Percentiles rank a stretch among this genome's conserved stretches.
Conservation (phyloP, 2,329 filamentous ascomycete species). For the Penicillium sp. region DNA sequence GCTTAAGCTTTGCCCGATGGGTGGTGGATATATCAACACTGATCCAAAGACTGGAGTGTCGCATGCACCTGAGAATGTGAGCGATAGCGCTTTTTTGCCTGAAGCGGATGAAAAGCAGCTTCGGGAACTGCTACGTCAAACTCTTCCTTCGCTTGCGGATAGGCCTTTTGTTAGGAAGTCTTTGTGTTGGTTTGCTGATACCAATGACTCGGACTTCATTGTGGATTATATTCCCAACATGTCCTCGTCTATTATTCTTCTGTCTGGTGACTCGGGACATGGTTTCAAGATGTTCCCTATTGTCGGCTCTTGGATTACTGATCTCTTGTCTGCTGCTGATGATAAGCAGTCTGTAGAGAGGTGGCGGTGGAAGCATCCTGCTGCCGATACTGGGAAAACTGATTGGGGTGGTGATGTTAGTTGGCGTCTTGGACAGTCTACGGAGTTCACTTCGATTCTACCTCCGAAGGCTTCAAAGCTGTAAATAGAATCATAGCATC, state of each 20-base stretch:
- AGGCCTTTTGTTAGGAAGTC: slow-evolving; percentile 57
- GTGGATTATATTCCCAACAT: slow-evolving; percentile 59
- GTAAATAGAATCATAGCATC: slow-evolving; percentile 1
- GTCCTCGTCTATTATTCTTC: slow-evolving; percentile 48
- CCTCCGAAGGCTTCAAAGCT: slow-evolving; percentile 23
- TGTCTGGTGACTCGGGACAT: slow-evolving; percentile 62
- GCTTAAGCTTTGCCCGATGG: slow-evolving; percentile 62
- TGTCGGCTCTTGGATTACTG: slow-evolving; percentile 56
- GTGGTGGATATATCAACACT: slow-evolving; percentile 57
- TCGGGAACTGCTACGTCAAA: slow-evolving; percentile 52
- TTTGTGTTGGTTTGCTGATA: slow-evolving; percentile 67
- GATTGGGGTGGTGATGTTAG: slow-evolving; percentile 50
- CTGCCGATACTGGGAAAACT: slow-evolving; percentile 27
- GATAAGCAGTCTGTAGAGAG: slow-evolving; percentile 43
- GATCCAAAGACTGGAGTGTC: slow-evolving; percentile 45
- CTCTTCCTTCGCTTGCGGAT: slow-evolving; percentile 54
- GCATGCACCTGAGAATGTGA: slow-evolving; percentile 41
- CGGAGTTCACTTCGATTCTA: slow-evolving; percentile 27
- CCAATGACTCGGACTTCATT: slow-evolving; percentile 60
- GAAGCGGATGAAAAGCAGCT: slow-evolving; percentile 54
- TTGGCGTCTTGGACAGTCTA: slow-evolving; percentile 47
- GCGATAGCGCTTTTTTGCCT: slow-evolving; percentile 51
- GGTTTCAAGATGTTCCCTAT: slow-evolving; percentile 65
- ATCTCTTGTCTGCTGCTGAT: slow-evolving; percentile 46
- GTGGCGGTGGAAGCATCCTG: slow-evolving; percentile 55